Conservation (phyloP, 208 protist species). For the Novymonas esmeraldas region DNA sequence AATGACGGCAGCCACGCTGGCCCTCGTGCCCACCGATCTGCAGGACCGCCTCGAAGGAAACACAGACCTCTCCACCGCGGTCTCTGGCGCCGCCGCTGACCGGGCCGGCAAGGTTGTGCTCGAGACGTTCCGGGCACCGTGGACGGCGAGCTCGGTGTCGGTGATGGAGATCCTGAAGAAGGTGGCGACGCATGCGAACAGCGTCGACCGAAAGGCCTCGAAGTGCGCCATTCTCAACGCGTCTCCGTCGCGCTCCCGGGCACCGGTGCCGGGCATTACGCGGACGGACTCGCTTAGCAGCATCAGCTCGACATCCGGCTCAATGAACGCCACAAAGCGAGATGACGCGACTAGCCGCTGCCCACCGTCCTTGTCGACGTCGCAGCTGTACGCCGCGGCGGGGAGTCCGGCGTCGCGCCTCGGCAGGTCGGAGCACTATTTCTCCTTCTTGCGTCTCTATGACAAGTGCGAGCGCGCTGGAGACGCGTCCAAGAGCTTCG, state of each 20-base stretch:
- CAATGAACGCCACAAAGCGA: constrained; percentile 20
- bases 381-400: constrained; percentile 10
- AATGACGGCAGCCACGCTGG: constrained; percentile 41
- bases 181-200: constrained; percentile 70
- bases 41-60: constrained; percentile 79
- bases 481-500: constrained; percentile 48
- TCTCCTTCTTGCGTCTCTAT: constrained; percentile 89
- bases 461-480: constrained; percentile 75
- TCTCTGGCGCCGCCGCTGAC: constrained; percentile 2
- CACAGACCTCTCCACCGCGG: constrained; percentile 25
- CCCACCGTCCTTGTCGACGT: constrained; percentile 8
- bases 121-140: constrained; percentile 10
- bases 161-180: constrained; percentile 79
- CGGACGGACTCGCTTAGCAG: constrained; percentile 28
- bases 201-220: constrained; percentile 83
- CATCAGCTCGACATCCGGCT: constrained; percentile 22
- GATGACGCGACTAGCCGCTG: constrained; percentile 9
- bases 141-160: constrained; percentile 36
- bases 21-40: constrained; percentile 71
- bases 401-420: constrained; percentile 5
- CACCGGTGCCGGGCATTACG: constrained; percentile 23
- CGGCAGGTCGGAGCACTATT: constrained; percentile 78
- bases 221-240: constrained; percentile 85
- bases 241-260: constrained; percentile 44
- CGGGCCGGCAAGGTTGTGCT: neutral